Percentiles rank a stretch among this genome's conserved stretches.
phyloP scores from a whole-genome alignment of 345 rosid genomes.

The Syzygium aromaticum region DNA sequence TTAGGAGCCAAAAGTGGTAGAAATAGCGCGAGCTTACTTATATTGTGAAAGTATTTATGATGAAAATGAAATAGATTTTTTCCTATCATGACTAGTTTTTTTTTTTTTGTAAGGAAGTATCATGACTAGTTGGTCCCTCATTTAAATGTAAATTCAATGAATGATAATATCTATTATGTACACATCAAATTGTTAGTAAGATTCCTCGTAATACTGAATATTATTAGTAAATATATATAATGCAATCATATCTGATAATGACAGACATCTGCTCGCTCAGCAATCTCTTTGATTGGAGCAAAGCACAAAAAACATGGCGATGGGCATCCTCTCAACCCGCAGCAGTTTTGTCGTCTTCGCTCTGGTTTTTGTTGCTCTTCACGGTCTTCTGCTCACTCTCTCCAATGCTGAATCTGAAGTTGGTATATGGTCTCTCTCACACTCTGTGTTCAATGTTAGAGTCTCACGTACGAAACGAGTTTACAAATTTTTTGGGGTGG shows the following conservation, averaged over 20 bases:
- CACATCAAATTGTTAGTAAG: neutral
- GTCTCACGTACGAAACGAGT: neutral
- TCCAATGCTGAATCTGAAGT: slow-evolving; percentile 16
- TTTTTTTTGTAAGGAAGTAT: no score
- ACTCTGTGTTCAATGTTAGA: neutral
- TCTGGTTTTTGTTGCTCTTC: neutral
- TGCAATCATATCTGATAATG: neutral
- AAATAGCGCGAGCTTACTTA: neutral
- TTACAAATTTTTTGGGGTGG: neutral
- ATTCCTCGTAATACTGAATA: no score
- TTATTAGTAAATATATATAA: no score
- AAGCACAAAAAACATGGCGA: neutral
- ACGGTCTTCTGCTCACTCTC: slow-evolving; percentile 1
- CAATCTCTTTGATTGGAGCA: neutral
- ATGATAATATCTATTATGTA: neutral
- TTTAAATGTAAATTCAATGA: neutral
- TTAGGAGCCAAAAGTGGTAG: no score
- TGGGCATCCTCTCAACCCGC: neutral
- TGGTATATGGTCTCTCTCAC: slow-evolving; percentile 12
- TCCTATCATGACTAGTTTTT: neutral
- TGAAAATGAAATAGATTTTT: neutral
- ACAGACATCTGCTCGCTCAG: neutral
- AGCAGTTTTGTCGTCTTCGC: neutral
- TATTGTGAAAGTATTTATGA: neutral
- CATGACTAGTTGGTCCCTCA: neutral